Evolutionary conservation across 768 basidiomycete species (phyloP), one percentile per base, ranked within the genome.

Genomic region (Phaeotremella fagi): DNA sequence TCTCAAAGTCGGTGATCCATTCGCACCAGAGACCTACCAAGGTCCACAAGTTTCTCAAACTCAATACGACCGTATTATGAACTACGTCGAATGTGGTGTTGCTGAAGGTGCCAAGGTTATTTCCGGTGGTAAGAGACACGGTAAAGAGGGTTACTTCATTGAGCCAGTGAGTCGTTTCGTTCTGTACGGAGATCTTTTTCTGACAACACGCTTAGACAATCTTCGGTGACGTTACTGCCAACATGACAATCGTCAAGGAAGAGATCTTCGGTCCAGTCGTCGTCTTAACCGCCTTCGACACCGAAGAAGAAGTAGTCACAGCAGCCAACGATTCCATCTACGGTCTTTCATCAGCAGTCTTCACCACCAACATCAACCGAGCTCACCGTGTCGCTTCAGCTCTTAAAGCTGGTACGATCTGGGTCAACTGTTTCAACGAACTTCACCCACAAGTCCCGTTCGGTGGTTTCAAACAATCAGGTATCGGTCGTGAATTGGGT

Each of bases 241-340:
- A 84, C 50, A 88, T 88, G 85, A 83, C 82, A 75, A 89, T 92
- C 57, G 84, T 84, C 60, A 79, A 81, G 68, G 87, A 89, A 75
- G 87, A 92, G 84, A 95, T 95, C 61, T 98, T 98, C 72, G 94
- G 94, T 7, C 94, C 94, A 24, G 92, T 98, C 2, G 81, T 92
- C 50, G 85, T 84, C 24, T 75, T 90, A 33, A 80, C 84, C 77
- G 84, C 83, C 70, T 97, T 97, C 77, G 82, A 81, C 60, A 85
- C 86, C 5, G 92, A 95, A 73, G 94, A 86, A 47, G 72, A 71
- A 45, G 73, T 66, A 22, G 83, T 97, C 60, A 68, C 77, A 36
- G 75, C 90, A 15, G 94, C 90, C 24, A 99, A 99, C 75, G 85
- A 94, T 70, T 85, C 87, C 23, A 59, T 78, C 45, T 95, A 92